Evolutionary conservation across 257 asterid species (phyloP).

Genomic region (Euphrasia confusa): DNA sequence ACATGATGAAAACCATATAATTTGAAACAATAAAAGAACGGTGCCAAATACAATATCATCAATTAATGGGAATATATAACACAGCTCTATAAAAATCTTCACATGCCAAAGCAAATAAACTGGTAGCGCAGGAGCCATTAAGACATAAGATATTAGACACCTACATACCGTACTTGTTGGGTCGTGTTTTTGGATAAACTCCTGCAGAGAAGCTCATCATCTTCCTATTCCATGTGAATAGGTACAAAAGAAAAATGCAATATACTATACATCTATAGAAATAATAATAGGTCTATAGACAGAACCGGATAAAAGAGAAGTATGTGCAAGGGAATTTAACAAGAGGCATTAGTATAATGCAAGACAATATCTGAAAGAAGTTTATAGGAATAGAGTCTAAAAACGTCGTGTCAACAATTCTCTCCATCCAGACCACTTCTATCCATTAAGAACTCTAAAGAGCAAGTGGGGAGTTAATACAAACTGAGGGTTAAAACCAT

Average conservation of each 20-base stretch:
- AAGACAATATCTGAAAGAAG: slow-evolving; percentile 9
- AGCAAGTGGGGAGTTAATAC: slow-evolving; percentile 19
- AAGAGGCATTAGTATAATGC: slow-evolving; percentile 12
- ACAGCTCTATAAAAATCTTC: slow-evolving; percentile 9
- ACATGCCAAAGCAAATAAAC: slow-evolving; percentile 17
- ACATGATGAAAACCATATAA: slow-evolving; percentile 4
- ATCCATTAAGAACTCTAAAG: slow-evolving; percentile 25
- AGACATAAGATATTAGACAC: slow-evolving; percentile 36
- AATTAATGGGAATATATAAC: slow-evolving; percentile 1
- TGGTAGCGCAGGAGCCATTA: slow-evolving; percentile 32
- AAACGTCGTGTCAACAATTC: background rate
- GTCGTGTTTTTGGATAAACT: slow-evolving; percentile 49
- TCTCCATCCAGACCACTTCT: background rate
- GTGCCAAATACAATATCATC: slow-evolving; percentile 19
- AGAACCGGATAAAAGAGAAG: slow-evolving; percentile 14
- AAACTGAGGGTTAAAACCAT: slow-evolving; percentile 33
- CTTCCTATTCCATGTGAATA: slow-evolving; percentile 68
- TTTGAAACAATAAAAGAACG: background rate
- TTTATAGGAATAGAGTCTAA: background rate
- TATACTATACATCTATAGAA: slow-evolving; percentile 32
- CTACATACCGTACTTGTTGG: slow-evolving; percentile 73
- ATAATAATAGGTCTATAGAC: slow-evolving; percentile 21
- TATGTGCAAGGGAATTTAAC: background rate
- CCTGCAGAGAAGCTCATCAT: slow-evolving; percentile 67
- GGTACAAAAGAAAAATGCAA: slow-evolving; percentile 46